phyloP scores from a whole-genome alignment of 306 rosid genomes.

The Coriaria nepalensis region DNA sequence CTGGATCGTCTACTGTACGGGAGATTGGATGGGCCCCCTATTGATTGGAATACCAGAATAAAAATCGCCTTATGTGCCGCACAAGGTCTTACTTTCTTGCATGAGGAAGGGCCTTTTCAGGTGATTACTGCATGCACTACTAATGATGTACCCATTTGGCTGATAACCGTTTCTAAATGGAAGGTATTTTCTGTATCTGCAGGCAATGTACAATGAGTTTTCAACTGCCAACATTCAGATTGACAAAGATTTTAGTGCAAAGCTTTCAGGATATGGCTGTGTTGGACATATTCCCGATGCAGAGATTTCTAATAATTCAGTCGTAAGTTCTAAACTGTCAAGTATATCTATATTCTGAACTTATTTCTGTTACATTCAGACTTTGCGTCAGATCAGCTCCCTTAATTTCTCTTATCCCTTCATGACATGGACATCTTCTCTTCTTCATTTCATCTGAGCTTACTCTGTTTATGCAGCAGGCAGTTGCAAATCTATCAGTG shows the following conservation, averaged over 20 bases:
- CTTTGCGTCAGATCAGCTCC: neutral
- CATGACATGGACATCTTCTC: no score
- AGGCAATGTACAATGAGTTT: conserved; percentile 98
- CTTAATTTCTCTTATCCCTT: no score
- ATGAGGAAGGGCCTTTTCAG: conserved; percentile 99
- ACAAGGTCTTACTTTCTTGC: conserved; percentile 92
- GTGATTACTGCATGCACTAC: conserved; percentile 21
- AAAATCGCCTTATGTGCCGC: conserved; percentile 86
- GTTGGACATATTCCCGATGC: conserved; percentile 82
- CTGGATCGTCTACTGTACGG: conserved; percentile 72
- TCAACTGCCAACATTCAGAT: conserved; percentile 87
- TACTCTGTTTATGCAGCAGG: conserved; percentile 28
- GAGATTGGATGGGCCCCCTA: conserved; percentile 80
- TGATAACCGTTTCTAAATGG: conserved; percentile 8
- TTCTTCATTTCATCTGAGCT: no score
- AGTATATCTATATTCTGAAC: no score
- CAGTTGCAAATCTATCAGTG: conserved; percentile 77
- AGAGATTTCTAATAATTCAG: conserved; percentile 64
- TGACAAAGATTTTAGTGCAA: conserved; percentile 98
- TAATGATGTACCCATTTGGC: neutral
- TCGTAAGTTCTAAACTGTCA: conserved; percentile 36
- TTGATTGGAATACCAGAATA: conserved; percentile 95
- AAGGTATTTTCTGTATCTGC: conserved; percentile 16
- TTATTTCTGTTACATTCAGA: no score
- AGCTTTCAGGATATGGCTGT: conserved; percentile 98